These are phyloP conservation scores for Sphaerosporella brunnea DNA, from an alignment of 495 filamentous ascomycete genomes.

Conservation along the genomic window DNA sequence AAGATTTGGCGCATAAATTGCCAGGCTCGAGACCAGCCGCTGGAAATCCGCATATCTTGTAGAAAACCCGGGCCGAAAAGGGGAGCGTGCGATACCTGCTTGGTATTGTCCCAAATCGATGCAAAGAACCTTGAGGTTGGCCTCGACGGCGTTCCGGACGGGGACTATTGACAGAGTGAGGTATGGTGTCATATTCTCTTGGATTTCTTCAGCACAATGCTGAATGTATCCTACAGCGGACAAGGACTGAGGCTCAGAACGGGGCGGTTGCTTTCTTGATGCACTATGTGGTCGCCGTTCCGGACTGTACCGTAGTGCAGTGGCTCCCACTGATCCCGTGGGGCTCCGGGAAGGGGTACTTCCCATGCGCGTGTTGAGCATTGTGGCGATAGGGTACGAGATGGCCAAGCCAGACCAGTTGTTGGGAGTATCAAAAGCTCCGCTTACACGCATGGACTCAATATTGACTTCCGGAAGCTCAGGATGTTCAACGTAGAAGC, in stretches of 20 bases:
- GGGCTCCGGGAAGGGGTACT: not conserved
- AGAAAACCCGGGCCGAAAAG: conserved; percentile 7
- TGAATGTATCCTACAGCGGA: conserved; percentile 3
- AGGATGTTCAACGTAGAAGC: not conserved
- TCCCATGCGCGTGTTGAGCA: not conserved
- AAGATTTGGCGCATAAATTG: conserved; percentile 28
- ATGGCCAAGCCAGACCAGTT: conserved; percentile 14
- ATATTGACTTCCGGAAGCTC: not conserved
- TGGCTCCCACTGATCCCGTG: not conserved
- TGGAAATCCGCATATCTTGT: too few relatives aligned
- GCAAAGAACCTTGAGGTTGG: conserved; percentile 11
- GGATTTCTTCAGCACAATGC: not conserved
- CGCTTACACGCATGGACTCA: not conserved
- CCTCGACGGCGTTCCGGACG: conserved; percentile 7
- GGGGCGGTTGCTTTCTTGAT: too few relatives aligned
- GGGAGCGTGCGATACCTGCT: conserved; percentile 9
- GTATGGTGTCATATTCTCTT: not conserved
- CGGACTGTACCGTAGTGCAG: not conserved
- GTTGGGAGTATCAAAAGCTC: not conserved
- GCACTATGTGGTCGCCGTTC: too few relatives aligned
- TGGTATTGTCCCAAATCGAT: conserved; percentile 6
- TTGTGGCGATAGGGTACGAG: conserved; percentile 14
- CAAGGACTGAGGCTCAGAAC: not conserved
- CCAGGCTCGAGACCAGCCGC: not conserved
- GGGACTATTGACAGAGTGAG: conserved; percentile 5